Evolutionary conservation across 1,284 basidiomycete genomes (phyloP).

Genomic region (Schizophyllum commune): DNA sequence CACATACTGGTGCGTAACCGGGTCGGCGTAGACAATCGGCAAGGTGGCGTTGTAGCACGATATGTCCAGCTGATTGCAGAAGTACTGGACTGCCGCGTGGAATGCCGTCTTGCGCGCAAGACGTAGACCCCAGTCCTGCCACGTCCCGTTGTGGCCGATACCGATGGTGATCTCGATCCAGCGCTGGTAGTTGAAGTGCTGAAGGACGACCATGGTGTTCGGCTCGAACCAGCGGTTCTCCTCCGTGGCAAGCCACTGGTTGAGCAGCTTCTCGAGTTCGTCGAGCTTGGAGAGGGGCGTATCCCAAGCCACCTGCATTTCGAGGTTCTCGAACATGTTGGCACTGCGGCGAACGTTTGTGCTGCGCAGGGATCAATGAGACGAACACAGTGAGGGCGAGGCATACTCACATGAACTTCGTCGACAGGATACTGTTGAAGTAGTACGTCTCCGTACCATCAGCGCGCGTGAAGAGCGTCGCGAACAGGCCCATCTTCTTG

Average conservation of each 20-base stretch:
- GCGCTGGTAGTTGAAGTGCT: constrained; percentile 55
- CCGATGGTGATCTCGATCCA: constrained; percentile 60
- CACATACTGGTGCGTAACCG: constrained; percentile 3
- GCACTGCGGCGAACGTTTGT: constrained; percentile 57
- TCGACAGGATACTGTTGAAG: constrained; percentile 68
- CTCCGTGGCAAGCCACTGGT: constrained; percentile 67
- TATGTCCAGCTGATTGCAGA: constrained; percentile 61
- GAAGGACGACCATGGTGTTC: constrained; percentile 51
- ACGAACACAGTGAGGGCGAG: not conserved
- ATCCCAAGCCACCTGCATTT: constrained; percentile 66
- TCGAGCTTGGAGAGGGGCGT: constrained; percentile 67
- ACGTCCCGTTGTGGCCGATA: constrained; percentile 56
- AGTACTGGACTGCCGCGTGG: constrained; percentile 67
- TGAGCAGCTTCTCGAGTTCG: constrained; percentile 52
- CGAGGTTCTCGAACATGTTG: constrained; percentile 62
- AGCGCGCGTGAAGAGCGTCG: constrained; percentile 56
- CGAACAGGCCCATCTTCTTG: constrained; percentile 70
- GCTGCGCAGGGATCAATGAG: constrained; percentile 23
- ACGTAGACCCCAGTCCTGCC: constrained; percentile 56
- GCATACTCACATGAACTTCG: constrained; percentile 59
- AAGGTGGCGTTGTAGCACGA: constrained; percentile 48
- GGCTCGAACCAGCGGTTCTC: constrained; percentile 72
- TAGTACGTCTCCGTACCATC: constrained; percentile 74
- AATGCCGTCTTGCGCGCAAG: constrained; percentile 61
- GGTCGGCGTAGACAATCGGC: constrained; percentile 45